These are phyloP conservation scores for Perkinsela sp. DNA, from an alignment of 208 protist species.

Conservation along the genomic window DNA sequence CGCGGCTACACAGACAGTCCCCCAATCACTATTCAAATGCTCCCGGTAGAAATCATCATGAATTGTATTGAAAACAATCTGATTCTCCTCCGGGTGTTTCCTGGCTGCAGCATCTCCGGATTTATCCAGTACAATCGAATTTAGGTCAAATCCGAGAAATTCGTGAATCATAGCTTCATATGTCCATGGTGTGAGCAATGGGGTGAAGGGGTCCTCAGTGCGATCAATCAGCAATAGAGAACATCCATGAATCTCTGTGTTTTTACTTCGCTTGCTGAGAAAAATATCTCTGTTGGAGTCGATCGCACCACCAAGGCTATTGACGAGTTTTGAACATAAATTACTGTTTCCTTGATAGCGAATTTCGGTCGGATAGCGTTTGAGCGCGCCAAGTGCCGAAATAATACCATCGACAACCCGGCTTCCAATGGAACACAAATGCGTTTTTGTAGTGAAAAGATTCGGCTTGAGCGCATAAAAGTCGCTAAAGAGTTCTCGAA, in stretches of 20 bases:
- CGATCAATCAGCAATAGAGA: slow-evolving; percentile 48
- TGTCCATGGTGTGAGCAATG: slow-evolving; percentile 88
- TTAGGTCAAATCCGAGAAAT: slow-evolving; percentile 73
- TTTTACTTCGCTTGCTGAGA: too few species aligned
- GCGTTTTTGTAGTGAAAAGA: slow-evolving; percentile 26
- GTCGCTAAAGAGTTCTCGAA: slow-evolving; percentile 76
- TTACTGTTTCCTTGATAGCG: slow-evolving; percentile 31
- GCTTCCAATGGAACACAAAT: slow-evolving; percentile 10
- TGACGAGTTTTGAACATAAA: slow-evolving; percentile 29
- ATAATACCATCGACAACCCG: slow-evolving; percentile 38
- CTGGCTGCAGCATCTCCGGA: neutral
- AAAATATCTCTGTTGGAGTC: slow-evolving; percentile 44
- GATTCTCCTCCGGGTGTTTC: slow-evolving; percentile 5
- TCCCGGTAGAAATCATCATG: slow-evolving; percentile 79
- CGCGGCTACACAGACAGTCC: slow-evolving; percentile 74
- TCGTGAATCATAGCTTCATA: slow-evolving; percentile 97
- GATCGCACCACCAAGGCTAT: slow-evolving; percentile 33
- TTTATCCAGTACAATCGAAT: slow-evolving; percentile 48
- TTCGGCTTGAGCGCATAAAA: slow-evolving; percentile 62
- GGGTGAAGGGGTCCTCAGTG: slow-evolving; percentile 78
- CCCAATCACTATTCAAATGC: slow-evolving; percentile 84
- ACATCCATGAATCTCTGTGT: slow-evolving; percentile 40
- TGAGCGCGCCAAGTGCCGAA: slow-evolving; percentile 48
- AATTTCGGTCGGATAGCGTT: slow-evolving; percentile 28
- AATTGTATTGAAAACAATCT: slow-evolving; percentile 32